These are phyloP conservation scores for Cystobasidiaceae sp. DNA, from an alignment of 1,284 basidiomycete species.

Conservation along the genomic window DNA sequence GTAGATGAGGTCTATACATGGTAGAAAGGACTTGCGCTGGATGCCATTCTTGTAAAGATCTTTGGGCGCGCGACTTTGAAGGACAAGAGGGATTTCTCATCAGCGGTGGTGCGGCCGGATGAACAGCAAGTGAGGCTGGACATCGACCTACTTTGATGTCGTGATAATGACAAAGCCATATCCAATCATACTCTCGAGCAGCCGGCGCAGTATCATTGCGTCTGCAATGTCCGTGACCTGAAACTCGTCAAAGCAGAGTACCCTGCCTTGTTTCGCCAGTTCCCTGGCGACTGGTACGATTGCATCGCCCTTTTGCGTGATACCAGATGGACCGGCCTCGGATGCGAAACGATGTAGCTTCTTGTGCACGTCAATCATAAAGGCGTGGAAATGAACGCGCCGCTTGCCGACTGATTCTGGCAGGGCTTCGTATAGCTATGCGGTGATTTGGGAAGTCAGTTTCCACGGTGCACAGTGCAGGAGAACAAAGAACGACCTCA, in stretches of 20 bases:
- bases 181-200: slow-evolving; percentile 77
- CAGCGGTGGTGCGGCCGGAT: no score
- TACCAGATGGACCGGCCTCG: slow-evolving; percentile 59
- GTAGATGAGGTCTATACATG: slow-evolving; percentile 91
- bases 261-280: slow-evolving; percentile 73
- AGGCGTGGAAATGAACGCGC: slow-evolving; percentile 78
- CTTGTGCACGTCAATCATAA: slow-evolving; percentile 99
- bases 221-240: slow-evolving; percentile 57
- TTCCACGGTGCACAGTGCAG: background rate
- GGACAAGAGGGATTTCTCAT: no score
- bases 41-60: slow-evolving; percentile 99
- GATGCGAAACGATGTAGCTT: slow-evolving; percentile 73
- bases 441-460: background rate
- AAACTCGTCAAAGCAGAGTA: slow-evolving; percentile 98
- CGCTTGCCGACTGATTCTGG: slow-evolving; percentile 72
- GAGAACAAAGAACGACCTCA: slow-evolving; percentile 54
- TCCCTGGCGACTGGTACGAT: slow-evolving; percentile 84
- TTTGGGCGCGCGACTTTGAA: slow-evolving; percentile 83
- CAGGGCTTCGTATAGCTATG: slow-evolving; percentile 61
- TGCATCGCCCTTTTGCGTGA: slow-evolving; percentile 60
- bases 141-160: slow-evolving; percentile 78
- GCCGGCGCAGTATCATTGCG: slow-evolving; percentile 85
- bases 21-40: slow-evolving; percentile 91
- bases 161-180: slow-evolving; percentile 90
- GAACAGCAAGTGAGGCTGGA: background rate